A percentile compares a stretch with the other conserved stretches of the same genome.
phyloP scores from a whole-genome alignment of 2,329 filamentous ascomycete species.

The Paraphaeosphaeria sporulosa region DNA sequence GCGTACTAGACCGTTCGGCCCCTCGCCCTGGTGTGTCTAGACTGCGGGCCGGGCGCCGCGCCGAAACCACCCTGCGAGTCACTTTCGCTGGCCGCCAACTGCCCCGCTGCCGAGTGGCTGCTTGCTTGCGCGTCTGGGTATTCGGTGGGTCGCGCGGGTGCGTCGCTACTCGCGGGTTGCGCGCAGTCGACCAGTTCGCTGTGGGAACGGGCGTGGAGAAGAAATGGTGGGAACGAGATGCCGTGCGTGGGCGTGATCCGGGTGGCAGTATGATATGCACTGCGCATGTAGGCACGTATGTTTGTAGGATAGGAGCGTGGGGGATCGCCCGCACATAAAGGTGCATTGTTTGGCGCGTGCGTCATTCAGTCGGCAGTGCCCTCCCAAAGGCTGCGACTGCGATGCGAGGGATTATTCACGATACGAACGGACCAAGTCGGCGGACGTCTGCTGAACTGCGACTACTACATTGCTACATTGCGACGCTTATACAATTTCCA shows the following conservation, averaged over 20 bases:
- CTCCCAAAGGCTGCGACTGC: background rate
- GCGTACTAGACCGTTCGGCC: background rate
- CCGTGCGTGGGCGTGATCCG: background rate
- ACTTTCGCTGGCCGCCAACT: no score
- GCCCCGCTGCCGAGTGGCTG: constrained; percentile 11
- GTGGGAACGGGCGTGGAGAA: no score
- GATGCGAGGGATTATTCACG: background rate
- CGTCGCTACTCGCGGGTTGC: constrained; percentile 22
- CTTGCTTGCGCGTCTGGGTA: constrained; percentile 3
- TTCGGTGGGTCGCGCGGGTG: constrained; percentile 5
- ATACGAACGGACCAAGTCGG: background rate
- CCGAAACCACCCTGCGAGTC: constrained; percentile 29
- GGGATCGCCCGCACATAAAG: no score
- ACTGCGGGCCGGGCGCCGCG: constrained; percentile 25
- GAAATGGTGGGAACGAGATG: no score
- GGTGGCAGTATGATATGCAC: background rate
- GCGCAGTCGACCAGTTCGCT: background rate
- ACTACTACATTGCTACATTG: no score
- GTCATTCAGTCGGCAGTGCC: background rate
- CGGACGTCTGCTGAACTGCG: background rate
- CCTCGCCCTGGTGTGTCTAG: background rate
- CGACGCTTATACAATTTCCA: background rate
- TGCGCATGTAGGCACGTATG: background rate
- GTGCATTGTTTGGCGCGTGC: background rate
- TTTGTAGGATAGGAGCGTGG: background rate